Conservation (phyloP, 306 rosid species). For the Acacia crassicarpa region DNA sequence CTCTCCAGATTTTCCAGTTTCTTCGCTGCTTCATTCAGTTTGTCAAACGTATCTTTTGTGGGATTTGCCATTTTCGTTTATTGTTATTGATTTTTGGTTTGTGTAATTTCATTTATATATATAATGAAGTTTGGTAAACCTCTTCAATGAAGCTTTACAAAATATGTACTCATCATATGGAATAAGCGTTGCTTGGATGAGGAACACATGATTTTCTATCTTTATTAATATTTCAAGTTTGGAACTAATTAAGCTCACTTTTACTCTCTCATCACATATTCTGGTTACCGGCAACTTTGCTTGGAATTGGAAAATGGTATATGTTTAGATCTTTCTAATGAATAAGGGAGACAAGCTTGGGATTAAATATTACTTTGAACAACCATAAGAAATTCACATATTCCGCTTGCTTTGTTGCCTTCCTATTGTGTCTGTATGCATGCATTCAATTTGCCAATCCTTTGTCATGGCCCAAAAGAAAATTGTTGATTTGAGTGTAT, state of each 20-base stretch:
- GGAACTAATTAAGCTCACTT: neutral
- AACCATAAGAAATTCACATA: neutral
- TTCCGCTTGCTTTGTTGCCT: neutral
- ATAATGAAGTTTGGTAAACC: neutral
- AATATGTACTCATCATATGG: neutral
- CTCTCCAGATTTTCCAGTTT: neutral
- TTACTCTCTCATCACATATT: neutral
- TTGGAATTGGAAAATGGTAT: neutral
- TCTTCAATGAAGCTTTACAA: neutral
- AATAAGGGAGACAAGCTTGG: neutral
- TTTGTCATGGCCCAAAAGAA: neutral
- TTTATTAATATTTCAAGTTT: neutral
- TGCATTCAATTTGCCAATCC: neutral
- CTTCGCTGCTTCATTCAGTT: neutral
- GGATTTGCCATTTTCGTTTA: neutral
- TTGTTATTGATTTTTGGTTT: neutral
- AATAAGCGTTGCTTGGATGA: neutral
- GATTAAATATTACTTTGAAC: neutral
- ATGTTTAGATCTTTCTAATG: neutral
- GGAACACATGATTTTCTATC: neutral
- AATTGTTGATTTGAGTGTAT: too few relatives aligned
- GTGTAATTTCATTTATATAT: neutral
- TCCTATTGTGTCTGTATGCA: too few relatives aligned
- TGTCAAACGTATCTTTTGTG: neutral
- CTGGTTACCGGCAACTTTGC: neutral